These are phyloP conservation scores for Fusarium albosuccineum DNA, from an alignment of 2,329 filamentous ascomycete species.

Conservation along the genomic window DNA sequence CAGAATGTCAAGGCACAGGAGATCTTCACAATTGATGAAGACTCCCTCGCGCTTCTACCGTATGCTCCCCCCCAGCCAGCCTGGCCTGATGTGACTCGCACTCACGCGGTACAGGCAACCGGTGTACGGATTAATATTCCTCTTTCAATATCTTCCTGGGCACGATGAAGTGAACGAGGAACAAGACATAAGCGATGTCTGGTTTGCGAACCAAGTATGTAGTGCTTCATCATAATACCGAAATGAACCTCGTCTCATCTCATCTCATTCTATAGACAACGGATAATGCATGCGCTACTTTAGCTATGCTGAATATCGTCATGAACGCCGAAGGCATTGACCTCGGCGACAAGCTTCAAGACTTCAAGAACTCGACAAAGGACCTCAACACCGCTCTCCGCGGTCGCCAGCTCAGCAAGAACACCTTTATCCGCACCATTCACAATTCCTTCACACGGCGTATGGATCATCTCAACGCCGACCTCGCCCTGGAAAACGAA, in stretches of 20 bases:
- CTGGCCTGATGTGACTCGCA: not conserved
- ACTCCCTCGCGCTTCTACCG: constrained; percentile 73
- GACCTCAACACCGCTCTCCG: constrained; percentile 78
- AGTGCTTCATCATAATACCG: too few species aligned
- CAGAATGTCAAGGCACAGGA: constrained; percentile 80
- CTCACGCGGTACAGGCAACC: constrained; percentile 68
- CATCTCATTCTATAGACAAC: constrained; percentile 68
- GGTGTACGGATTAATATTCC: constrained; percentile 88
- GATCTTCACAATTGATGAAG: constrained; percentile 78
- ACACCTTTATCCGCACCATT: constrained; percentile 80
- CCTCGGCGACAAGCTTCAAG: constrained; percentile 76
- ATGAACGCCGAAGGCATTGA: constrained; percentile 80
- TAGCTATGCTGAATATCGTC: constrained; percentile 91
- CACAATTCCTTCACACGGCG: constrained; percentile 91
- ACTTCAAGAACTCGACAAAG: constrained; percentile 80
- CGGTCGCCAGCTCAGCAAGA: constrained; percentile 80
- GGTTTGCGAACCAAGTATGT: constrained; percentile 92
- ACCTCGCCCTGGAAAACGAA: constrained; percentile 74
- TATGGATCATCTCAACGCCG: constrained; percentile 80
- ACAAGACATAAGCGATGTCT: constrained; percentile 72
- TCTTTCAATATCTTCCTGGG: constrained; percentile 78
- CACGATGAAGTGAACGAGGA: constrained; percentile 65
- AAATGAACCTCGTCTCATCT: constrained; percentile 20
- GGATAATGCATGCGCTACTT: constrained; percentile 89
- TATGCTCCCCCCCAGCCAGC: constrained; percentile 51